These are phyloP conservation scores for Magnolia officinalis DNA, from an alignment of 164 flowering plant genomes.

Conservation along the genomic window DNA sequence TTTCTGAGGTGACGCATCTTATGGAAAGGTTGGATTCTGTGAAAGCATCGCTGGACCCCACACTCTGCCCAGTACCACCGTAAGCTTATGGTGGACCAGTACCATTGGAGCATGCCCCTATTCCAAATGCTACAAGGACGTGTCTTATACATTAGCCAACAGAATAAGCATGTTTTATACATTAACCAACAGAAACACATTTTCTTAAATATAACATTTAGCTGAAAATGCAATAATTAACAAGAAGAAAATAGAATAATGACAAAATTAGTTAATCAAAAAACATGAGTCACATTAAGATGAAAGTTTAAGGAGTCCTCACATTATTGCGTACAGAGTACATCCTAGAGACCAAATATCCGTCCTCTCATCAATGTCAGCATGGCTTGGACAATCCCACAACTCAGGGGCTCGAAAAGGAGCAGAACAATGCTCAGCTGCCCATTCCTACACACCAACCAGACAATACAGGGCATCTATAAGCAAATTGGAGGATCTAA, in stretches of 20 bases:
- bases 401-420: conserved; percentile 95
- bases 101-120: too few relatives aligned
- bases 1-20: too few relatives aligned
- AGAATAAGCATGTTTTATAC: not conserved
- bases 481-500: conserved; percentile 4
- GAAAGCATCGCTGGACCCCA: too few relatives aligned
- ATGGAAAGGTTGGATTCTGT: too few relatives aligned
- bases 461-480: not conserved
- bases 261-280: not conserved
- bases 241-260: not conserved
- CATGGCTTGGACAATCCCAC: conserved; percentile 97
- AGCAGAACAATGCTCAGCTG: conserved; percentile 95
- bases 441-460: conserved; percentile 77
- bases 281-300: not conserved
- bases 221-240: not conserved
- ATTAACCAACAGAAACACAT: not conserved
- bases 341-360: conserved; percentile 98
- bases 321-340: conserved; percentile 93
- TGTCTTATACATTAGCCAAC: too few relatives aligned
- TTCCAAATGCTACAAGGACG: too few relatives aligned
- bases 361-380: conserved; percentile 91
- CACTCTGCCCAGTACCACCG: too few relatives aligned
- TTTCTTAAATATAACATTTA: not conserved
- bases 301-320: conserved; percentile 30
- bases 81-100: too few relatives aligned